Evolutionary conservation across 2,329 filamentous ascomycete genomes (phyloP).

Genomic region (Claviceps quebecensis): DNA sequence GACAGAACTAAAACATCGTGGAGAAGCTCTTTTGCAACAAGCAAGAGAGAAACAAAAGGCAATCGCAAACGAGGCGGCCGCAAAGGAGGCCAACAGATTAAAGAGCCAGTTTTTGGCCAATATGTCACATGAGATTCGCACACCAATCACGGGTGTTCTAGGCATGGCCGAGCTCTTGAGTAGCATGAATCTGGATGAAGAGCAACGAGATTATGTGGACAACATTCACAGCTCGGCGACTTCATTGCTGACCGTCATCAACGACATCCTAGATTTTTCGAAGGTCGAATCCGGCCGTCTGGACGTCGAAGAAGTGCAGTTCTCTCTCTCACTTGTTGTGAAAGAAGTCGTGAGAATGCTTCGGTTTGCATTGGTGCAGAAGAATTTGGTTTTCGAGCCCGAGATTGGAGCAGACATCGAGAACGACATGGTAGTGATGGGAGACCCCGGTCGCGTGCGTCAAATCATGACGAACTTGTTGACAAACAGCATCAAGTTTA

Average conservation of each 20-base stretch:
- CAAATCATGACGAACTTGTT: constrained; percentile 73
- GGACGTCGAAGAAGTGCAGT: constrained; percentile 70
- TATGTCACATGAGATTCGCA: constrained; percentile 70
- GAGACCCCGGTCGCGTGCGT: constrained; percentile 69
- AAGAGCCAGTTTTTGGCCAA: constrained; percentile 72
- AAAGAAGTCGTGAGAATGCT: constrained; percentile 79
- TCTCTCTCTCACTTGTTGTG: constrained; percentile 58
- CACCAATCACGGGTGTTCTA: constrained; percentile 67
- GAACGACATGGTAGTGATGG: constrained; percentile 63
- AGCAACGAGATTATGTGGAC: constrained; percentile 61
- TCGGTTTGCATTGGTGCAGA: constrained; percentile 67
- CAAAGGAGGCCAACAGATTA: constrained; percentile 65
- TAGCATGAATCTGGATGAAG: constrained; percentile 52
- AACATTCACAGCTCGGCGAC: constrained; percentile 71
- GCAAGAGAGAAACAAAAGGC: constrained; percentile 56
- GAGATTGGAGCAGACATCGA: constrained; percentile 50
- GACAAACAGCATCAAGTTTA: constrained; percentile 67
- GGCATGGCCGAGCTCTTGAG: constrained; percentile 65
- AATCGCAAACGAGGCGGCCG: constrained; percentile 61
- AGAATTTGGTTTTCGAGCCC: constrained; percentile 58
- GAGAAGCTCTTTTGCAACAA: constrained; percentile 47
- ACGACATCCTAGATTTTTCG: constrained; percentile 82
- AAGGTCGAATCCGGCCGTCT: constrained; percentile 68
- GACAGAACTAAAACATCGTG: constrained; percentile 54
- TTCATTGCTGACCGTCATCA: constrained; percentile 73